Conservation (phyloP, 2,329 filamentous ascomycete species). For the Teratosphaeria zuluensis region DNA sequence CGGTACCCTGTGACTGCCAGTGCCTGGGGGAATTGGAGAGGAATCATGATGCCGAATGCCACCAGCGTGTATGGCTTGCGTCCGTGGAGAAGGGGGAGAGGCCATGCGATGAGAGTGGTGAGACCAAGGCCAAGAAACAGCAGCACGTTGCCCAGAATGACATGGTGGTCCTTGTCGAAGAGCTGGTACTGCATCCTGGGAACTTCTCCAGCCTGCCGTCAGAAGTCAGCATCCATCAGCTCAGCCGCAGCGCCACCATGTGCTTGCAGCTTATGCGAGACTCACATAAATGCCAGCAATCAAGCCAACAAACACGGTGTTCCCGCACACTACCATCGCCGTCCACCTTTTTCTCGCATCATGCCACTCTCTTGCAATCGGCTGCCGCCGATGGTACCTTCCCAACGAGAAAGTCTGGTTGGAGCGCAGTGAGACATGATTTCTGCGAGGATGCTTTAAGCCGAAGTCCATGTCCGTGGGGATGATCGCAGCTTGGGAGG, state of each 20-base stretch:
- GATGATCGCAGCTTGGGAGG: slow-evolving; percentile 3
- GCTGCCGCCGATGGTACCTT: slow-evolving; percentile 46
- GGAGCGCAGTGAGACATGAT: slow-evolving; percentile 24
- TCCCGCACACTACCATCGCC: slow-evolving; percentile 60
- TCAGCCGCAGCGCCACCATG: neutral
- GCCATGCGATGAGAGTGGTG: slow-evolving; percentile 63
- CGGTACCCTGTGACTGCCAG: slow-evolving; percentile 51
- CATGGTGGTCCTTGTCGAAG: slow-evolving; percentile 56
- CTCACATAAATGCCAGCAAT: slow-evolving; percentile 60
- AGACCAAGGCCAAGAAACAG: slow-evolving; percentile 63
- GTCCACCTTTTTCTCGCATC: slow-evolving; percentile 56
- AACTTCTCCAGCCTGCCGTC: slow-evolving; percentile 54
- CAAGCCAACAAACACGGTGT: slow-evolving; percentile 61
- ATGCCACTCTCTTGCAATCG: slow-evolving; percentile 65
- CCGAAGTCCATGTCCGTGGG: slow-evolving; percentile 10
- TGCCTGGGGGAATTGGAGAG: slow-evolving; percentile 67
- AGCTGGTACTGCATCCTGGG: slow-evolving; percentile 72
- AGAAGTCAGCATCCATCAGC: slow-evolving; percentile 1
- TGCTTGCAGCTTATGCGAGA: neutral
- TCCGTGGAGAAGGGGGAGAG: slow-evolving; percentile 63
- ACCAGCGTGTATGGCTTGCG: slow-evolving; percentile 67
- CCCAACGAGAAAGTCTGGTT: slow-evolving; percentile 33
- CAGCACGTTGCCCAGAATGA: slow-evolving; percentile 64
- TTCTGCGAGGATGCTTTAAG: slow-evolving; percentile 23
- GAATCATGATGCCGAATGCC: slow-evolving; percentile 58